Evolutionary conservation across 805 yeast genomes (phyloP), one percentile per base, ranked within the genome.

Genomic region (Ogataea siamensis): DNA sequence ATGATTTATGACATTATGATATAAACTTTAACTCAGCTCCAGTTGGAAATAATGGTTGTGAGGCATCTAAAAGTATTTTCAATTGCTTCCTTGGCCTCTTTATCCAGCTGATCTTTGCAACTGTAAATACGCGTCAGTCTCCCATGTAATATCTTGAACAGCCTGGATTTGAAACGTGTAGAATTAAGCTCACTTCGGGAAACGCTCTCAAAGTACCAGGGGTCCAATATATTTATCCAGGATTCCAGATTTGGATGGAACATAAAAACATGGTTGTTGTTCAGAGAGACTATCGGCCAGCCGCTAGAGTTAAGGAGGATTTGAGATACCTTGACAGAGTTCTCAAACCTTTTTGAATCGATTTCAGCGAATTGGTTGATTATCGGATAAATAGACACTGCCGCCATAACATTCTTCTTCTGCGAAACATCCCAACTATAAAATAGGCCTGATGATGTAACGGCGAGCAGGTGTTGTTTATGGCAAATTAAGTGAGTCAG

Each of bases 301-400:
- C 80, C 80, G 16, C 57, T 54, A 24, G 53, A 51, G 16, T 45
- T 37, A 9, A 67, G 32, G 8, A 49, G 48, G 6, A 62, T 42
- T 3, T 40, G 34, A 13, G 46, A 24, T 12, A 54, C 42, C 10
- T 54, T 45, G 18, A 50, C 49, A 9, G 50, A 51, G 13, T 42
- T 43, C 11, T 54, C 58, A 31, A 48, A 47, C 32, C 50, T 53
- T 37, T 52, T 55, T 9, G 37, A 16, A 15, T 50, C 52, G 16
- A 52, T 55, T 2, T 36, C 47, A 7, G 51, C 45, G 14, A 54
- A 57, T 28, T 60, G 63, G 51, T 76, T 76, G 39, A 79, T 49
- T 3, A 78, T 61, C 0, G 81, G 70, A 0, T 85, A 76, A 17
- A 80, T 44, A 2, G 83, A 73, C 1, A 76, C 63, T 1, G 70